These are phyloP conservation scores for Logfia minima DNA, from an alignment of 129 eudicot species.

Conservation along the genomic window DNA sequence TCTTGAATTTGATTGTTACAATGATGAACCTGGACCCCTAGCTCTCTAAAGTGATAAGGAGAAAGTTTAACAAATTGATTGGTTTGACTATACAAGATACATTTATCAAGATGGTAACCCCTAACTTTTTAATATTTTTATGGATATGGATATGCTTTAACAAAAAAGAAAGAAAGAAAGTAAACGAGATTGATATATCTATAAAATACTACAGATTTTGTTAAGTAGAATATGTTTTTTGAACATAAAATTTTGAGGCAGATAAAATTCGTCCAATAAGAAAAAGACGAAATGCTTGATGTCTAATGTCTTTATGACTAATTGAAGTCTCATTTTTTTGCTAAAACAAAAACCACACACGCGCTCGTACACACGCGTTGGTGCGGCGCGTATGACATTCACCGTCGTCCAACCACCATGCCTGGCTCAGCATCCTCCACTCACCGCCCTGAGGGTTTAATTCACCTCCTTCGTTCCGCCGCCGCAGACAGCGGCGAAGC, in stretches of 20 bases:
- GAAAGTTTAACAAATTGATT: no score
- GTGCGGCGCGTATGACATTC: constrained; percentile 43
- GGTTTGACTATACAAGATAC: not conserved
- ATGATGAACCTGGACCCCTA: no score
- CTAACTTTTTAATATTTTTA: no score
- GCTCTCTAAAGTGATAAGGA: no score
- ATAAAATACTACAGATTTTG: not conserved
- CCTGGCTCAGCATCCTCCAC: constrained; percentile 53
- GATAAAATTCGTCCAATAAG: constrained; percentile 23
- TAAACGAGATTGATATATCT: no score
- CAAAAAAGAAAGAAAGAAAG: no score
- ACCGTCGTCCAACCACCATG: constrained; percentile 46
- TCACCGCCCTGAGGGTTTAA: constrained; percentile 66
- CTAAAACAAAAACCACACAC: constrained; percentile 20
- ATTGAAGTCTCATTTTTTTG: constrained; percentile 11
- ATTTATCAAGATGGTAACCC: no score
- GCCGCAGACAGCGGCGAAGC: constrained; percentile 46
- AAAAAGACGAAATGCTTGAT: not conserved
- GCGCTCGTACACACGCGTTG: constrained; percentile 38
- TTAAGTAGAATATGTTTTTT: not conserved
- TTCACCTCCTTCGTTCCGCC: constrained; percentile 57
- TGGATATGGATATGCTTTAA: not conserved
- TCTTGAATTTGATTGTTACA: no score
- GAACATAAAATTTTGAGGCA: not conserved
- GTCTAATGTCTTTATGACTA: constrained; percentile 17